Evolutionary conservation across 2,329 filamentous ascomycete species (phyloP).

Genomic region (Beauveria sp.): DNA sequence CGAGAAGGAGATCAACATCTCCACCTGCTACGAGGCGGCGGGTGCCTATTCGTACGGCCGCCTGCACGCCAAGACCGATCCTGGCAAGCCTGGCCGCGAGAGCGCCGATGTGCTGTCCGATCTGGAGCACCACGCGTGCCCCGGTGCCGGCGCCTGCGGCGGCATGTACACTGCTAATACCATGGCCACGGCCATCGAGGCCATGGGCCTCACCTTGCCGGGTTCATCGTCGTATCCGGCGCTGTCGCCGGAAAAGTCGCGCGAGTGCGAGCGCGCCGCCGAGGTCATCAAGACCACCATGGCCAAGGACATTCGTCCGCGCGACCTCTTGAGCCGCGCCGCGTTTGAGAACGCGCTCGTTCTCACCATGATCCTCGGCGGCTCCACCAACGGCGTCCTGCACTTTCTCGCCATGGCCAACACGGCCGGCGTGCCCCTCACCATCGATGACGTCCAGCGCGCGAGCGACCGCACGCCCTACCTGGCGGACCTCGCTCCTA

Average conservation of each 20-base stretch:
- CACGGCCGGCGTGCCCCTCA: slow-evolving; percentile 69
- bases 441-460: slow-evolving; percentile 74
- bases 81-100: slow-evolving; percentile 55
- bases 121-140: slow-evolving; percentile 69
- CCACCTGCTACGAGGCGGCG: slow-evolving; percentile 78
- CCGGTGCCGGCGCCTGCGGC: slow-evolving; percentile 52
- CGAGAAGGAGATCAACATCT: slow-evolving; percentile 76
- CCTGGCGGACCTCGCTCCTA: slow-evolving; percentile 78
- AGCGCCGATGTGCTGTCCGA: slow-evolving; percentile 77
- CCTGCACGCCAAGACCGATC: slow-evolving; percentile 60
- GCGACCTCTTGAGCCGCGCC: slow-evolving; percentile 69
- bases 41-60: slow-evolving; percentile 75
- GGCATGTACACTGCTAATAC: slow-evolving; percentile 85
- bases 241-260: slow-evolving; percentile 71
- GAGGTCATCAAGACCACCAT: slow-evolving; percentile 72
- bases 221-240: slow-evolving; percentile 81
- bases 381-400: slow-evolving; percentile 81
- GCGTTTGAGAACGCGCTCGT: slow-evolving; percentile 85
- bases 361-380: slow-evolving; percentile 86
- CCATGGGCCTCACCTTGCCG: slow-evolving; percentile 72
- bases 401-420: slow-evolving; percentile 89
- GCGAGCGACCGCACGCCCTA: slow-evolving; percentile 78
- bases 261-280: slow-evolving; percentile 76
- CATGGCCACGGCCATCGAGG: slow-evolving; percentile 76
- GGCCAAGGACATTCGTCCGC: slow-evolving; percentile 73